Base-by-base conservation (phyloP, 805 yeast genomes). In the Torulaspora indica region DNA sequence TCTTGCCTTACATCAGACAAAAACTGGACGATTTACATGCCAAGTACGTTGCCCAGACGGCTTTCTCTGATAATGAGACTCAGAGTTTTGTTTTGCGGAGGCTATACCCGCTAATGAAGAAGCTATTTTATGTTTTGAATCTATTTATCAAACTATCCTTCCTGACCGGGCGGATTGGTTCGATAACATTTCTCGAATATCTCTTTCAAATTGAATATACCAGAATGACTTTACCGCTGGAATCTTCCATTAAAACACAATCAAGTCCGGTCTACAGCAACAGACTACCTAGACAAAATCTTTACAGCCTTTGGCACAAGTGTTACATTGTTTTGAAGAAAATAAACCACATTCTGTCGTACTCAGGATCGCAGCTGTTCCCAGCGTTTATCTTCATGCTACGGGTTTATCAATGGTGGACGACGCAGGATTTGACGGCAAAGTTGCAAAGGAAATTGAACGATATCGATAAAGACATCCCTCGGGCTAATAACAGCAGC, bases 391-490 rank as follows among this genome's bases (percentile, higher is more conserved):
- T 90, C 40, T 89, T 91, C 59, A 57, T 81, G 18, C 71, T 90
- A 48, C 87, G 88, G 65, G 86, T 90, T 54, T 71, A 88, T 28
- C 97, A 90, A 63, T 90, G 97, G 96, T 90, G 95, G 95, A 79
- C 80, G 48, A 76, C 85, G 20, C 79, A 89, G 12, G 87, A 84
- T 47, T 76, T 87, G 57, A 79, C 86, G 3, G 64, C 75, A 3
- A 76, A 77, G 57, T 57, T 83, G 47, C 72, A 77, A 18, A 76
- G 75, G 45, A 73, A 71, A 37, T 69, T 69, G 39, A 70, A 72
- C 43, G 60, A 63, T 8, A 58, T 77, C 22, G 80, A 78, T 37
- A 66, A 66, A 40, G 69, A 70, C 2, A 64, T 79, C 12, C 56
- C 61, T 12, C 49, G 49, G 39, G 55, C 60, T 3, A 24, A 34